A percentile compares a stretch with the other conserved stretches of the same genome.
phyloP scores from a whole-genome alignment of 1,284 basidiomycete genomes.

The Acaromyces ingoldii region DNA sequence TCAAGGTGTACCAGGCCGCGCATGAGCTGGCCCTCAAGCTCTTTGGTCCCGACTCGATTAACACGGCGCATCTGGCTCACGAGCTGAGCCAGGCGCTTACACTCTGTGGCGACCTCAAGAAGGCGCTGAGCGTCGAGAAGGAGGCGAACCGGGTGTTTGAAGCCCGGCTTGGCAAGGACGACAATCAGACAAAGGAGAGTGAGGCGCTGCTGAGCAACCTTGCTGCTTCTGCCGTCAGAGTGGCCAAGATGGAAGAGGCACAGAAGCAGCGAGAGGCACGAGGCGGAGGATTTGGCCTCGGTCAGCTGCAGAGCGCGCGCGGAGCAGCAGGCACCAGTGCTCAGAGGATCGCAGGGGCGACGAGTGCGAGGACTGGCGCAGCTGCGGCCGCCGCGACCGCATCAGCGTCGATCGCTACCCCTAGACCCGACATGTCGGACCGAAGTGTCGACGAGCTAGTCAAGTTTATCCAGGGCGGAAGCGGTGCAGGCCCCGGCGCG shows the following conservation, averaged over 20 bases:
- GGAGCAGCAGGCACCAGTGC: neutral
- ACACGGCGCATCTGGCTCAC: conserved; percentile 47
- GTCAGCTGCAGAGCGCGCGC: conserved; percentile 10
- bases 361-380: conserved; percentile 4
- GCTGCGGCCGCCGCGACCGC: conserved; percentile 10
- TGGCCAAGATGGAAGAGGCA: conserved; percentile 43
- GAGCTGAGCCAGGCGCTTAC: conserved; percentile 48
- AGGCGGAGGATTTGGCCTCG: neutral
- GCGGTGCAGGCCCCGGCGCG: too few species aligned
- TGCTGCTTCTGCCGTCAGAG: conserved; percentile 41
- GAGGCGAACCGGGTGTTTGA: conserved; percentile 46
- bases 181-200: conserved; percentile 46
- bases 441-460: conserved; percentile 44
- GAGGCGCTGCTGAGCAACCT: conserved; percentile 43
- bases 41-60: conserved; percentile 44
- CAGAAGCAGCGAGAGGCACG: conserved; percentile 20
- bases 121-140: conserved; percentile 43
- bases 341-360: neutral
- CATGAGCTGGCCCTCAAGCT: conserved; percentile 36
- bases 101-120: conserved; percentile 43
- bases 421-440: conserved; percentile 6
- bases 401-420: neutral
- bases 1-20: conserved; percentile 37
- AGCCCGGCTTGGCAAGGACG: conserved; percentile 44
- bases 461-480: conserved; percentile 40